phyloP scores from a whole-genome alignment of 2,329 filamentous ascomycete species.

The Phyllosticta paracitricarpa region DNA sequence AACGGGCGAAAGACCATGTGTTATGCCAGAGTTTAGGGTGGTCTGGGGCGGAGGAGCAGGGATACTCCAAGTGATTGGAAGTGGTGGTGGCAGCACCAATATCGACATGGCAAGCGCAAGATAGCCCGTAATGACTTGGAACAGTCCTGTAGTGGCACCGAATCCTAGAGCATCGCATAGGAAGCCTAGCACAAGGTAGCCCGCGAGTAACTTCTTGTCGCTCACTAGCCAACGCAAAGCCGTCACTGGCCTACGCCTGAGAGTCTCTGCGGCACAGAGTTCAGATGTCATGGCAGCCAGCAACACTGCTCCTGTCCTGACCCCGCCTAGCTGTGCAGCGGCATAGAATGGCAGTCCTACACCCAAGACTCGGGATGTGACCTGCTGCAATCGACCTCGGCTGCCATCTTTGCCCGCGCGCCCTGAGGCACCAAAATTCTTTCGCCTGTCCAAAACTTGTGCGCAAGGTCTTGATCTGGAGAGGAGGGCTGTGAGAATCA shows the following conservation, averaged over 20 bases:
- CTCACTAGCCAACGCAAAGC: slow-evolving; percentile 22
- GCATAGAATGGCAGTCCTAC: slow-evolving; percentile 47
- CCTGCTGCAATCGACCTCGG: slow-evolving; percentile 10
- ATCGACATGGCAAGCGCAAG: slow-evolving; percentile 36
- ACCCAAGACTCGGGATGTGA: slow-evolving; percentile 28
- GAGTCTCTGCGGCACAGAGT: slow-evolving; percentile 21
- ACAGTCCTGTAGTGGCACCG: slow-evolving; percentile 10
- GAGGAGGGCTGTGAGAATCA: slow-evolving; percentile 35
- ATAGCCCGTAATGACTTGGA: slow-evolving; percentile 35
- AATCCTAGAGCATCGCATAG: slow-evolving; percentile 24
- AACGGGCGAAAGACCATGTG: slow-evolving; percentile 3
- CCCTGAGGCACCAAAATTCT: slow-evolving; percentile 16
- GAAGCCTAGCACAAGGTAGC: slow-evolving; percentile 24
- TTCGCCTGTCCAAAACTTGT: slow-evolving; percentile 27
- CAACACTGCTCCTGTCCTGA: slow-evolving; percentile 42
- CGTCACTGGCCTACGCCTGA: slow-evolving; percentile 9
- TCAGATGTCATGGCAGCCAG: slow-evolving; percentile 38
- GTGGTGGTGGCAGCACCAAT: slow-evolving; percentile 40
- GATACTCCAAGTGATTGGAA: slow-evolving; percentile 22
- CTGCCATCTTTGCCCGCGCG: not conserved
- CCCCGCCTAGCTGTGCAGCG: slow-evolving; percentile 44
- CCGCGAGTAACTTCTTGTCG: slow-evolving; percentile 25
- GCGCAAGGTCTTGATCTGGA: slow-evolving; percentile 23
- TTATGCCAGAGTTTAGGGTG: not conserved
- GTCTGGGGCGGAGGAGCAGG: not conserved